Percentiles rank a stretch among this genome's conserved stretches.
phyloP scores from a whole-genome alignment of 2,329 filamentous ascomycete genomes.

The Colletotrichum euphorbiae region DNA sequence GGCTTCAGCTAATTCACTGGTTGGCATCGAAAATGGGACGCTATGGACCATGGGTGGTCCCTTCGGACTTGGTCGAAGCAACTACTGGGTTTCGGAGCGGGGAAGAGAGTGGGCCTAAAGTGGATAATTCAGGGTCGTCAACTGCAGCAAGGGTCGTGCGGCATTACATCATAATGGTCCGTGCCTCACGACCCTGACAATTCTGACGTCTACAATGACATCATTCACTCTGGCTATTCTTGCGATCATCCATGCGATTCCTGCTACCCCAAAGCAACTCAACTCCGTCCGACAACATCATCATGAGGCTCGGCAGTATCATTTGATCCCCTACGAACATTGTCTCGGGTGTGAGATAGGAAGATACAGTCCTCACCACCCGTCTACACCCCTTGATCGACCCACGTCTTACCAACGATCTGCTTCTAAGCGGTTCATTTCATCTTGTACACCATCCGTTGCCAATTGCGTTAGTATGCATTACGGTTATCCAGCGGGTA shows the following conservation, averaged over 20 bases:
- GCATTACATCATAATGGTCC: slow-evolving; percentile 31
- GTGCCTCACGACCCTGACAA: slow-evolving; percentile 37
- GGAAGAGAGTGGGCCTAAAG: background rate
- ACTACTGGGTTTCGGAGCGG: background rate
- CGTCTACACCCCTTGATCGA: no score
- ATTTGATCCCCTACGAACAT: background rate
- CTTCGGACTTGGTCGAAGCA: background rate
- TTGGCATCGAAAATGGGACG: background rate
- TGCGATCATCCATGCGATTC: background rate
- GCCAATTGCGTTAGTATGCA: no score
- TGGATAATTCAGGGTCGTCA: slow-evolving; percentile 37
- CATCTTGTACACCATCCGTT: no score
- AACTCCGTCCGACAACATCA: slow-evolving; percentile 26
- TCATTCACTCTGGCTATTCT: background rate
- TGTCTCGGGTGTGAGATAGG: background rate
- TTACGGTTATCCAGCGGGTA: no score
- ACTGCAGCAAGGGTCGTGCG: slow-evolving; percentile 33
- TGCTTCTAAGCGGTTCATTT: background rate
- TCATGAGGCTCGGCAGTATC: slow-evolving; percentile 24
- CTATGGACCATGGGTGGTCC: background rate
- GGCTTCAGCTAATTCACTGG: background rate
- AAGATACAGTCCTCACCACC: no score
- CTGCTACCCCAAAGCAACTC: background rate
- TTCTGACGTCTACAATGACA: slow-evolving; percentile 27
- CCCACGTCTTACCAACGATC: background rate